These are phyloP conservation scores for Vanderwaltozyma yarrowii DNA, from an alignment of 805 yeast species.

Conservation along the genomic window DNA sequence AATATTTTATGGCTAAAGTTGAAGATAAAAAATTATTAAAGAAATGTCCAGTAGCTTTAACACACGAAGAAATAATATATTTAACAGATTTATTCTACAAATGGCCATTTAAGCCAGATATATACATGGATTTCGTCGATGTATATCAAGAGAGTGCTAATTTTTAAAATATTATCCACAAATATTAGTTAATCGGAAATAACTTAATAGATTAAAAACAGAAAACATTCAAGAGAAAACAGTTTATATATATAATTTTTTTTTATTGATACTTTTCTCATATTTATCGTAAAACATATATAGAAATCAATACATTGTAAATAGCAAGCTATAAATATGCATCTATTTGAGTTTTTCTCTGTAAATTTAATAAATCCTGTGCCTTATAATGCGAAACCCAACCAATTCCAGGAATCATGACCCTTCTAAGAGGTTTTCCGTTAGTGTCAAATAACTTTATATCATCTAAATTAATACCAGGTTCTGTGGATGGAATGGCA, in stretches of 20 bases:
- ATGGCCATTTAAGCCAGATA: conserved; percentile 85
- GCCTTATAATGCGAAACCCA: conserved; percentile 2
- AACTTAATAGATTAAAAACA: no score
- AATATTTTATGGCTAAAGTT: conserved; percentile 33
- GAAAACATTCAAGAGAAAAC: no score
- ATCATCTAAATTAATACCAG: not conserved
- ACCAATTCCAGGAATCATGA: conserved; percentile 1
- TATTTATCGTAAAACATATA: not conserved
- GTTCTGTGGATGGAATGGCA: not conserved
- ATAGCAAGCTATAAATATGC: not conserved
- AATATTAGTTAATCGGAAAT: no score
- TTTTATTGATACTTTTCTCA: not conserved
- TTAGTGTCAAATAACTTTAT: not conserved
- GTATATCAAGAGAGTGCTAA: conserved; percentile 7
- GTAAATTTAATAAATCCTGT: not conserved
- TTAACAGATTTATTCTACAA: conserved; percentile 43
- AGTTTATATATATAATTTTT: no score
- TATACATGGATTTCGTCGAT: conserved; percentile 34
- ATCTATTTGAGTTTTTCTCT: not conserved
- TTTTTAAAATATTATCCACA: not conserved
- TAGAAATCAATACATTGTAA: not conserved
- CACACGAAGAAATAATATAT: conserved; percentile 42
- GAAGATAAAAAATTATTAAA: conserved; percentile 31
- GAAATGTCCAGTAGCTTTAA: conserved; percentile 39
- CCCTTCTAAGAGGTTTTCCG: conserved; percentile 2